These are phyloP conservation scores for Cryptosporidium viatorum DNA, from an alignment of 169 alveolate species.

Conservation along the genomic window DNA sequence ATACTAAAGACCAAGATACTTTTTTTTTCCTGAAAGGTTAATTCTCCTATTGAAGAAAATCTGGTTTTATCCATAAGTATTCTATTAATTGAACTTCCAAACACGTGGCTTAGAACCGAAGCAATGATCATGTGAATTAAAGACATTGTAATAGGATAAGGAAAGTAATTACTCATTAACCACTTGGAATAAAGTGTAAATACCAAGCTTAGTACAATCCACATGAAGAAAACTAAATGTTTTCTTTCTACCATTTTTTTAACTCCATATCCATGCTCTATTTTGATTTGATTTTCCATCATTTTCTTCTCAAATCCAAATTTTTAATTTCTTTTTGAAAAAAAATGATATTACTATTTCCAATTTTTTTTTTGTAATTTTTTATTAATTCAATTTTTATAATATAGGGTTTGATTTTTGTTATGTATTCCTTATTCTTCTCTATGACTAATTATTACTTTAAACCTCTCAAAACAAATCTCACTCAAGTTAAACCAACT, in stretches of 20 bases:
- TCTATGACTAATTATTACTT: no score
- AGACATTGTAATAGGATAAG: slow-evolving; percentile 71
- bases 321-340: no score
- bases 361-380: neutral
- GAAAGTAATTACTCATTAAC: slow-evolving; percentile 50
- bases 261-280: slow-evolving; percentile 10
- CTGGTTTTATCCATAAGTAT: neutral
- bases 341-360: no score
- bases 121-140: slow-evolving; percentile 36
- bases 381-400: no score
- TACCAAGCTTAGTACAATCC: slow-evolving; percentile 40
- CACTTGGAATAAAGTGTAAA: slow-evolving; percentile 66
- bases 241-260: neutral
- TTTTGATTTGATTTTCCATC: neutral
- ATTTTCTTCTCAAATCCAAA: neutral
- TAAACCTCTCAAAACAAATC: neutral
- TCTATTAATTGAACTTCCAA: neutral
- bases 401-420: no score
- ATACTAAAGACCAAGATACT: slow-evolving; percentile 25
- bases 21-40: slow-evolving; percentile 15
- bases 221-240: slow-evolving; percentile 3
- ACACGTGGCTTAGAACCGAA: slow-evolving; percentile 3
- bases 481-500: neutral
- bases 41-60: neutral
- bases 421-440: no score